phyloP scores from a whole-genome alignment of 192 early-diverging fungal genomes.

The Spizellomyces punctatus region DNA sequence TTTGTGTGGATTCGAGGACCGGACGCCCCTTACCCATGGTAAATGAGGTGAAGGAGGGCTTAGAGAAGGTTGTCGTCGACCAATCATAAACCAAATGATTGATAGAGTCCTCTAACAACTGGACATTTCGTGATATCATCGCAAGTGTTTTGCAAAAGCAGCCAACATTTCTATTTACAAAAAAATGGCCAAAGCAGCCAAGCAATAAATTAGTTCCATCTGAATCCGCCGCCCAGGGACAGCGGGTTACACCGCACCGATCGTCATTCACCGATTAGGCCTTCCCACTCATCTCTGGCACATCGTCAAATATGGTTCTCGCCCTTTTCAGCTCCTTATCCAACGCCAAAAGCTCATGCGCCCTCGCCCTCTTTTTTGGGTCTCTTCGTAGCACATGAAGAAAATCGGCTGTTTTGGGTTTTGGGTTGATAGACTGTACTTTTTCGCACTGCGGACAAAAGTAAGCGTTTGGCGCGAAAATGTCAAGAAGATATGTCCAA shows the following conservation, averaged over 20 bases:
- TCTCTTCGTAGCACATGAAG: slow-evolving; percentile 76
- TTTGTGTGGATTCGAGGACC: slow-evolving; percentile 13
- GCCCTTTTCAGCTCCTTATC: slow-evolving; percentile 76
- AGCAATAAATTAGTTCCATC: no score
- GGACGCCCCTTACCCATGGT: slow-evolving; percentile 4
- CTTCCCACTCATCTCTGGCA: slow-evolving; percentile 16
- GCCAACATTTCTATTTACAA: no score
- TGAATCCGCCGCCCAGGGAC: no score
- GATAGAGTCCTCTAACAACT: no score
- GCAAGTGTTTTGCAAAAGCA: no score
- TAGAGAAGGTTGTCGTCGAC: background rate
- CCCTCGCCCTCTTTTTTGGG: slow-evolving; percentile 80
- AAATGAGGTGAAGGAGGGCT: background rate
- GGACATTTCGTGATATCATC: no score
- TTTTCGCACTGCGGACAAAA: slow-evolving; percentile 44
- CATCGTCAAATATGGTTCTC: slow-evolving; percentile 54
- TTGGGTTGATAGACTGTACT: slow-evolving; percentile 51
- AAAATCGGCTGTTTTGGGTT: slow-evolving; percentile 74
- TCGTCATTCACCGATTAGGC: background rate
- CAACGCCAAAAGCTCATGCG: slow-evolving; percentile 79
- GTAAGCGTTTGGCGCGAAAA: background rate
- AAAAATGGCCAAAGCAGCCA: no score
- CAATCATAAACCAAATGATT: no score
- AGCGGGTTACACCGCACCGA: no score
- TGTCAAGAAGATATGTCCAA: no score